Evolutionary conservation across 768 basidiomycete species (phyloP).

Genomic region (Boletus eberwhitei): DNA sequence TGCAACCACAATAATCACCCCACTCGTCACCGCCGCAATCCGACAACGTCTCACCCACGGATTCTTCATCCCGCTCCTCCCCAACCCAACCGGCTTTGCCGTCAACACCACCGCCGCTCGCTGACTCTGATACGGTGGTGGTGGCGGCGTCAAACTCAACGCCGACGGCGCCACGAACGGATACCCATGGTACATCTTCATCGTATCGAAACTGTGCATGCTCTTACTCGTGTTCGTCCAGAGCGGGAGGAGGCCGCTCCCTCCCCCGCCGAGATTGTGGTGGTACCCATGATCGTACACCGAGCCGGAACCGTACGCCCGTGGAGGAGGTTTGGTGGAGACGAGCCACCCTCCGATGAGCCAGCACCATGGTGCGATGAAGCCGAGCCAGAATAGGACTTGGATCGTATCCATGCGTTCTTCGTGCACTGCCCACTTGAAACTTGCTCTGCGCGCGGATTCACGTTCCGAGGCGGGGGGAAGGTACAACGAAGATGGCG

Average conservation of each 20-base stretch:
- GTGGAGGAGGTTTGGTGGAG: conserved; percentile 15
- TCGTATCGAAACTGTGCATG: conserved; percentile 42
- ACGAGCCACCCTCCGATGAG: conserved; percentile 74
- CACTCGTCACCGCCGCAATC: conserved; percentile 60
- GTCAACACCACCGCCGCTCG: conserved; percentile 18
- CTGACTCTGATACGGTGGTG: conserved; percentile 21
- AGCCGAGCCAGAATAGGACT: conserved; percentile 74
- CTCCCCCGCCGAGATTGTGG: conserved; percentile 37
- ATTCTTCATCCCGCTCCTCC: conserved; percentile 23
- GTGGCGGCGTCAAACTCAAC: conserved; percentile 30
- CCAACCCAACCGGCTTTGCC: conserved; percentile 13
- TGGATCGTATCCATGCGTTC: conserved; percentile 37
- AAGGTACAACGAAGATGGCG: conserved; percentile 38
- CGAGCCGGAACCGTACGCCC: not conserved
- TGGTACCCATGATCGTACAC: conserved; percentile 10
- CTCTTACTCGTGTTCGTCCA: conserved; percentile 40
- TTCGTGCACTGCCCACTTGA: conserved; percentile 8
- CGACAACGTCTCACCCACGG: conserved; percentile 47
- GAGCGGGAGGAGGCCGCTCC: conserved; percentile 34
- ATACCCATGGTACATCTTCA: conserved; percentile 47
- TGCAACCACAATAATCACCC: conserved; percentile 43
- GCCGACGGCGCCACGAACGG: conserved; percentile 57
- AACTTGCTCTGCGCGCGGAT: conserved; percentile 19
- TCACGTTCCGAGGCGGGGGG: conserved; percentile 34
- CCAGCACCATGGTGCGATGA: conserved; percentile 72